Percentiles rank a stretch among this genome's conserved stretches.
Conservation (phyloP, 2,329 filamentous ascomycete species). For the Fusarium sp. region DNA sequence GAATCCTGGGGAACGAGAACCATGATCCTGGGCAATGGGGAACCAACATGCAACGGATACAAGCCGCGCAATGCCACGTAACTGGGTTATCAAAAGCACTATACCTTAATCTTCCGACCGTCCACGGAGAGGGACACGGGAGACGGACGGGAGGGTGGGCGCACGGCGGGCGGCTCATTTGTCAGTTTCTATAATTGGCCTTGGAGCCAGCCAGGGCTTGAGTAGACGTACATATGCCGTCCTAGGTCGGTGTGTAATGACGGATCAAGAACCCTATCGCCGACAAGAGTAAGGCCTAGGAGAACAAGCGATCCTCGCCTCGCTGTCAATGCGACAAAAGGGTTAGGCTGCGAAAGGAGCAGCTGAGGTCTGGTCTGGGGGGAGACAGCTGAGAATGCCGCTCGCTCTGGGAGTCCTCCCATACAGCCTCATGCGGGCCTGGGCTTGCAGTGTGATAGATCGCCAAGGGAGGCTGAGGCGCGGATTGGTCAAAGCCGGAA, state of each 20-base stretch:
- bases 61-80: slow-evolving; percentile 42
- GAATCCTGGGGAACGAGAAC: slow-evolving; percentile 31
- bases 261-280: not conserved
- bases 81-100: slow-evolving; percentile 23
- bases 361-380: not conserved
- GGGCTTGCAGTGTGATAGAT: slow-evolving; percentile 17
- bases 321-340: not conserved
- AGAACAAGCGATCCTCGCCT: slow-evolving; percentile 17
- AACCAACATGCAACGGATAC: slow-evolving; percentile 26
- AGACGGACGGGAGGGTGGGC: slow-evolving; percentile 8
- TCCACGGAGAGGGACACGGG: not conserved
- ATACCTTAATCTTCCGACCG: slow-evolving; percentile 21
- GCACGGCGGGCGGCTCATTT: slow-evolving; percentile 18
- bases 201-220: not conserved
- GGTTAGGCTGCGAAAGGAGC: not conserved
- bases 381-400: not conserved
- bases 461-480: slow-evolving; percentile 18
- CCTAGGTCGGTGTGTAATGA: not conserved
- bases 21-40: slow-evolving; percentile 32
- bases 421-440: not conserved
- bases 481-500: slow-evolving; percentile 11
- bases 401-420: not conserved
- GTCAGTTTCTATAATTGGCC: slow-evolving; percentile 41
- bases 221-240: not conserved
- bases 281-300: not conserved